Evolutionary conservation across 2,329 filamentous ascomycete species (phyloP).

Genomic region (Fusarium xylarioides): DNA sequence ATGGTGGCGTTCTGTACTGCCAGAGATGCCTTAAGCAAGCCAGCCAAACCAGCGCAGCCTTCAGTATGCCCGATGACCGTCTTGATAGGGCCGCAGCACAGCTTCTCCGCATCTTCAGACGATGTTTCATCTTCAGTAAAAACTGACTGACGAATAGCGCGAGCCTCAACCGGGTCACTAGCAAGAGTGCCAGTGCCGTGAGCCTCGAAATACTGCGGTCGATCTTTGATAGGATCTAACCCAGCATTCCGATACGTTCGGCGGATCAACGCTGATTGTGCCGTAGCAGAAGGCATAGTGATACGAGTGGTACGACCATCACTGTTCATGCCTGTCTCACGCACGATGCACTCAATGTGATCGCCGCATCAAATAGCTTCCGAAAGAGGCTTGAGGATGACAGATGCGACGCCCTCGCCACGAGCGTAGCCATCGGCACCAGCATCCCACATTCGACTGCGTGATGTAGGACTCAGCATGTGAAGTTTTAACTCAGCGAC

Average conservation of each 20-base stretch:
- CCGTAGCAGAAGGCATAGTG: not conserved
- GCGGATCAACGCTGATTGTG: not conserved
- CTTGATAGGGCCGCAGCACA: constrained; percentile 5
- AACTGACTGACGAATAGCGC: not conserved
- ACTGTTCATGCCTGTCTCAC: not conserved
- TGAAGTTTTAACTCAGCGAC: constrained; percentile 52
- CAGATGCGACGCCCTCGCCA: constrained; percentile 12
- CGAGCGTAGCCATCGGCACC: constrained; percentile 14
- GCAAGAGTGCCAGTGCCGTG: not conserved
- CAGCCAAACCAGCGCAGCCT: not conserved
- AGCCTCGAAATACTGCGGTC: constrained; percentile 5
- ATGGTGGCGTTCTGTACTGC: not conserved
- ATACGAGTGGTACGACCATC: not conserved
- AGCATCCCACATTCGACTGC: constrained; percentile 22
- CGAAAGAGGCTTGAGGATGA: constrained; percentile 12
- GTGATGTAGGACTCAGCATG: constrained; percentile 43
- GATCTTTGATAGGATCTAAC: not conserved
- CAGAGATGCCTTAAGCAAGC: not conserved
- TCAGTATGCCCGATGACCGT: not conserved
- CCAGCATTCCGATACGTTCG: constrained; percentile 3
- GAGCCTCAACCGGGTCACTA: not conserved
- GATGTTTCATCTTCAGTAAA: not conserved
- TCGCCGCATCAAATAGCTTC: constrained; percentile 55
- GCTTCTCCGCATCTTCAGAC: not conserved
- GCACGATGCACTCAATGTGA: constrained; percentile 46